Evolutionary conservation across 2,329 filamentous ascomycete genomes (phyloP).

Genomic region (Hymenotorrendiella dingleyae): DNA sequence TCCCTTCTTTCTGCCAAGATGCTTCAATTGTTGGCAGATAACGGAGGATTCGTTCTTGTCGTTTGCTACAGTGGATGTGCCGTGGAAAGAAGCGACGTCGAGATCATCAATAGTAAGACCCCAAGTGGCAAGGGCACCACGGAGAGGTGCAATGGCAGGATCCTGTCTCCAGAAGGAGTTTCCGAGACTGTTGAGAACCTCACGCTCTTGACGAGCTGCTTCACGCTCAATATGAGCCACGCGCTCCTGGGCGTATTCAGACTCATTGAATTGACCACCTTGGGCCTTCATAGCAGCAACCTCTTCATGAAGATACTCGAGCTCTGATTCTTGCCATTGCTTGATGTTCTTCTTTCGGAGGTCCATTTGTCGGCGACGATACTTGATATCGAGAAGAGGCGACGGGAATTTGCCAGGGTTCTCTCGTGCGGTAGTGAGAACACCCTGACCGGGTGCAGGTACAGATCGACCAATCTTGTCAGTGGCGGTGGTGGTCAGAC

Average conservation of each 20-base stretch:
- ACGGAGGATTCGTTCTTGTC: conserved; percentile 99
- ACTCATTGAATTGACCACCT: conserved; percentile 68
- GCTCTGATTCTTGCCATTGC: conserved; percentile 92
- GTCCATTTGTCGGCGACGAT: conserved; percentile 91
- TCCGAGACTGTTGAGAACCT: conserved; percentile 84
- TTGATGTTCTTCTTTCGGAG: conserved; percentile 91
- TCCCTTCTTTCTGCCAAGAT: conserved; percentile 92
- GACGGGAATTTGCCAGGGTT: conserved; percentile 87
- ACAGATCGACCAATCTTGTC: conserved; percentile 99
- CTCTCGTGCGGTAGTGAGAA: conserved; percentile 91
- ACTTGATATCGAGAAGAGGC: conserved; percentile 93
- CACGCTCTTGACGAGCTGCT: conserved; percentile 84
- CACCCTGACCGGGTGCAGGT: conserved; percentile 92
- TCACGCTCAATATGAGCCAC: conserved; percentile 82
- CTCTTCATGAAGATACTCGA: conserved; percentile 90
- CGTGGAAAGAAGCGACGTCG: conserved; percentile 94
- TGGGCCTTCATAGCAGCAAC: conserved; percentile 84
- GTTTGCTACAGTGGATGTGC: conserved; percentile 96
- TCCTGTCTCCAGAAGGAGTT: conserved; percentile 99
- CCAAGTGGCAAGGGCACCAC: conserved; percentile 95
- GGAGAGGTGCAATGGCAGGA: conserved; percentile 85
- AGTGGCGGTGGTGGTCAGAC: conserved; percentile 89
- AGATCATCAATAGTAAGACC: conserved; percentile 96
- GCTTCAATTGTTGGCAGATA: conserved; percentile 90
- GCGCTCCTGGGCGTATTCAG: conserved; percentile 81